These are phyloP conservation scores for Phytophthora capsici DNA, from an alignment of 352 stramenopile genomes.

Conservation along the genomic window DNA sequence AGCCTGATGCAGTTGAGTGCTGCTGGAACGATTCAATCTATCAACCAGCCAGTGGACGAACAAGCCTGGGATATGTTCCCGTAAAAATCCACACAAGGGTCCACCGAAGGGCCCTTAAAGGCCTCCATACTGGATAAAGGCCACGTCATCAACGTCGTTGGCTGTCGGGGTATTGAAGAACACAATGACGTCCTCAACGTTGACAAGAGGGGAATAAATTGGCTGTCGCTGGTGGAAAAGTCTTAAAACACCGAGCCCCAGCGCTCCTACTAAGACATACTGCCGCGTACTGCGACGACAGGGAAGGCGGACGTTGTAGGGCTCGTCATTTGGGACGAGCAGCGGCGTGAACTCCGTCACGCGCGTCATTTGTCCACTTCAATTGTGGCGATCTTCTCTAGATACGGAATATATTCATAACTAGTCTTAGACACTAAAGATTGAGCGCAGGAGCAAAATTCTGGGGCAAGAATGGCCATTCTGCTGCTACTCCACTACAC, in stretches of 20 bases:
- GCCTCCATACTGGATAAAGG: slow-evolving; percentile 51
- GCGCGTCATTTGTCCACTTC: slow-evolving; percentile 2
- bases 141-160: slow-evolving; percentile 24
- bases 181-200: slow-evolving; percentile 5
- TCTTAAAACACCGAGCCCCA: slow-evolving; percentile 26
- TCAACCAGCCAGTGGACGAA: slow-evolving; percentile 57
- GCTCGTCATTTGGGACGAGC: slow-evolving; percentile 13
- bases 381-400: background rate
- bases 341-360: slow-evolving; percentile 42
- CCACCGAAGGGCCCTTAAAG: slow-evolving; percentile 56
- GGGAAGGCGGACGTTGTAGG: background rate
- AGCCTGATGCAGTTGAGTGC: slow-evolving; percentile 46
- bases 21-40: slow-evolving; percentile 32
- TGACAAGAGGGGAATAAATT: background rate
- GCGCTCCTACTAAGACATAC: slow-evolving; percentile 19
- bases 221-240: slow-evolving; percentile 22
- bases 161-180: slow-evolving; percentile 5
- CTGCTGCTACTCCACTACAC: too few species aligned
- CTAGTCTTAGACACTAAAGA: too few species aligned
- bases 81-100: slow-evolving; percentile 84
- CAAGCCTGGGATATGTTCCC: slow-evolving; percentile 89
- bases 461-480: too few species aligned
- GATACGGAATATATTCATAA: background rate
- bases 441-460: too few species aligned
- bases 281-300: slow-evolving; percentile 20